A percentile compares a stretch with the other conserved stretches of the same genome.
These are phyloP conservation scores for Nicotiana benthamiana DNA, from an alignment of 257 asterid genomes.

Conservation along the genomic window DNA sequence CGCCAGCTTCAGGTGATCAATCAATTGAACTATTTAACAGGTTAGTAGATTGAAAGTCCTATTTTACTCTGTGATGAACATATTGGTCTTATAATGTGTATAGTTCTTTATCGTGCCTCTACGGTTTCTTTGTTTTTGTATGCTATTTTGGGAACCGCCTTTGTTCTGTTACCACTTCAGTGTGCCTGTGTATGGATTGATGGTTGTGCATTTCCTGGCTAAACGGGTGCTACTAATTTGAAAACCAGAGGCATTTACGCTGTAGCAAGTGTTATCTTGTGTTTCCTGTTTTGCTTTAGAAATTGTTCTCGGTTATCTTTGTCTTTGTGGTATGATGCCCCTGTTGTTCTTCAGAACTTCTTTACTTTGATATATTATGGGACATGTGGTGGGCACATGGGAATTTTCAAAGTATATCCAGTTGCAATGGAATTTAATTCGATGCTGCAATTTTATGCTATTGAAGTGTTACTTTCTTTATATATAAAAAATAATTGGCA, in stretches of 20 bases:
- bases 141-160: too few relatives aligned
- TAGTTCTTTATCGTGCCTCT: too few relatives aligned
- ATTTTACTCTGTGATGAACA: too few relatives aligned
- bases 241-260: not conserved
- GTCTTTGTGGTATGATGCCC: not conserved
- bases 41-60: too few relatives aligned
- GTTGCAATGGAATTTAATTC: not conserved
- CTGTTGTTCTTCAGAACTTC: not conserved
- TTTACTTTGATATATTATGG: not conserved
- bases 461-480: not conserved
- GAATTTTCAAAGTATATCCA: not conserved
- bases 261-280: not conserved
- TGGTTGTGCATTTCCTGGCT: slow-evolving; percentile 18
- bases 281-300: not conserved
- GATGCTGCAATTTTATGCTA: not conserved
- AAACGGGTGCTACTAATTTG: not conserved
- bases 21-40: too few relatives aligned
- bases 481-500: not conserved
- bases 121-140: too few relatives aligned
- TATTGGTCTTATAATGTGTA: too few relatives aligned
- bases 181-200: slow-evolving; percentile 1
- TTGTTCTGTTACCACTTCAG: slow-evolving; percentile 5
- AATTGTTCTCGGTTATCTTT: not conserved
- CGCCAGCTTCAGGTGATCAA: too few relatives aligned
- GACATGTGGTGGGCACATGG: not conserved